A percentile compares a stretch with the other conserved stretches of the same genome.
Evolutionary conservation across 129 eudicot genomes (phyloP).

Genomic region (Centaurea solstitialis): DNA sequence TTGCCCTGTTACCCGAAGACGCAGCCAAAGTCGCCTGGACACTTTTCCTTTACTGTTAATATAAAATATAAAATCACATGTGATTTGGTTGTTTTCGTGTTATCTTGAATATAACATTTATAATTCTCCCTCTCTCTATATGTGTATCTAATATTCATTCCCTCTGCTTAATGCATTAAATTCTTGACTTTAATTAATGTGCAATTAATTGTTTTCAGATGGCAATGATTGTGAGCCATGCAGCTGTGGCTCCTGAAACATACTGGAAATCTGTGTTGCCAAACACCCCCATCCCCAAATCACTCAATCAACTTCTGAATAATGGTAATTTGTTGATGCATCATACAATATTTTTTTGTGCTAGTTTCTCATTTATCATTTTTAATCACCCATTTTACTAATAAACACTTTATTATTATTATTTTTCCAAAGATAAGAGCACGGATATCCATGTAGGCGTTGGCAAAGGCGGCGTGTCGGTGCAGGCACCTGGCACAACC

Average conservation of each 20-base stretch:
- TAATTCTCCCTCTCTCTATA: neutral
- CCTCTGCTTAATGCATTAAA: constrained; percentile 2
- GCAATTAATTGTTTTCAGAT: constrained; percentile 27
- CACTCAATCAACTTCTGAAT: constrained; percentile 43
- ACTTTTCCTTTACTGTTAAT: too few species aligned
- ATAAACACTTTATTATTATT: neutral
- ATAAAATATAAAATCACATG: too few species aligned
- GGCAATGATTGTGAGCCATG: constrained; percentile 43
- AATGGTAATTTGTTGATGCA: constrained; percentile 6
- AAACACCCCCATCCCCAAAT: constrained; percentile 65
- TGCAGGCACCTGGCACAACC: constrained; percentile 22
- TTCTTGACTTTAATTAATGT: neutral
- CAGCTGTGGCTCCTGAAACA: constrained; percentile 44
- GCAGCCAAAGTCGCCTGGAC: too few species aligned
- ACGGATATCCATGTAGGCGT: constrained; percentile 29
- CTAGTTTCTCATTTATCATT: neutral
- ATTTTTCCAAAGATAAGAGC: constrained; percentile 48
- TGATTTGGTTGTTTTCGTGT: too few species aligned
- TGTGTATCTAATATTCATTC: neutral
- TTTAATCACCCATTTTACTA: neutral
- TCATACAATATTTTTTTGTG: neutral
- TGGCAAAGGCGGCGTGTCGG: constrained; percentile 38
- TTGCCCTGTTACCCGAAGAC: too few species aligned
- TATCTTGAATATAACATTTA: too few species aligned
- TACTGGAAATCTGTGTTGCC: constrained; percentile 64